These are phyloP conservation scores for Panaeolus papilionaceus DNA, from an alignment of 768 basidiomycete species.

Conservation along the genomic window DNA sequence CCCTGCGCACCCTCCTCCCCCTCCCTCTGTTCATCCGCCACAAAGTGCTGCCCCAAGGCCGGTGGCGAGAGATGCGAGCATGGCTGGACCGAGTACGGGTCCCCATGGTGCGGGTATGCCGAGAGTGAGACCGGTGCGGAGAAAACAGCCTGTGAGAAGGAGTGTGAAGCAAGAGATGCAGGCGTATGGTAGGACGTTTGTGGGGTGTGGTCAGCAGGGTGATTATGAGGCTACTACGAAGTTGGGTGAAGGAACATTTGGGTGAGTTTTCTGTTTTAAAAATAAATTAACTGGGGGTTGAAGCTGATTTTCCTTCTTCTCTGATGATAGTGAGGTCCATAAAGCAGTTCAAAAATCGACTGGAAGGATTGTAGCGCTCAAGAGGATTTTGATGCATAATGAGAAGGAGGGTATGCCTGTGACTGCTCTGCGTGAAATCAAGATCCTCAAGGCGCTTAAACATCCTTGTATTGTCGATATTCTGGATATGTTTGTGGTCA, in stretches of 20 bases:
- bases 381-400: conserved; percentile 96
- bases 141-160: conserved; percentile 53
- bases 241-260: conserved; percentile 96
- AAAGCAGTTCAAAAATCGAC: conserved; percentile 76
- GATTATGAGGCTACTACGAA: conserved; percentile 88
- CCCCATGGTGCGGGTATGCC: conserved; percentile 40
- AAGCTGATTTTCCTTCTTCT: conserved; percentile 20
- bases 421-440: conserved; percentile 96
- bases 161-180: conserved; percentile 68
- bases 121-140: conserved; percentile 30
- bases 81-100: conserved; percentile 22
- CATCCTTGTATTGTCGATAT: conserved; percentile 90
- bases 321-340: conserved; percentile 77
- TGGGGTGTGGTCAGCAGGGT: conserved; percentile 70
- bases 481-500: conserved; percentile 90
- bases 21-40: conserved; percentile 11
- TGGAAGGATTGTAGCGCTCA: conserved; percentile 78
- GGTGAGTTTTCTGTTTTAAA: conserved; percentile 55
- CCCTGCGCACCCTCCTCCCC: conserved; percentile 12
- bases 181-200: conserved; percentile 71
- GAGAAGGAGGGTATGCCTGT: conserved; percentile 98
- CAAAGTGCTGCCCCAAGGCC: conserved; percentile 1
- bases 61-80: background rate
- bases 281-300: background rate
- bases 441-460: conserved; percentile 88